A percentile compares a stretch with the other conserved stretches of the same genome.
Evolutionary conservation across 208 protist species (phyloP).

Genomic region (Novymonas esmeraldas): DNA sequence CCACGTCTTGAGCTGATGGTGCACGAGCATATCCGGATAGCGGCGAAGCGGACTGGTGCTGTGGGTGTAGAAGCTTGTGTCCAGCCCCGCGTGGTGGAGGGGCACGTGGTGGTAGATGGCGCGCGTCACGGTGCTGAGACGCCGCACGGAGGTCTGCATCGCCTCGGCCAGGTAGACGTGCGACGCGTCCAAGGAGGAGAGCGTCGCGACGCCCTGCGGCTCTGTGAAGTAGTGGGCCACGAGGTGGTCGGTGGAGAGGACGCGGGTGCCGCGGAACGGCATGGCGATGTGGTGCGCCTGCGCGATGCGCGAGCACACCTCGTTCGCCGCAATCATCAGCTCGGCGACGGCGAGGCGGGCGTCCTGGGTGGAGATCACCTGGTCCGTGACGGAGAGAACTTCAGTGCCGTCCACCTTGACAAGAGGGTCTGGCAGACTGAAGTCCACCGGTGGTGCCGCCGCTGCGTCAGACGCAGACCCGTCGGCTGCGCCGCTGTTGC

Average conservation of each 20-base stretch:
- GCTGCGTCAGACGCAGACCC: too few species aligned
- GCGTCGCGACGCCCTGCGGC: constrained; percentile 59
- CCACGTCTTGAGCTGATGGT: constrained; percentile 90
- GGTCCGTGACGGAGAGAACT: constrained; percentile 73
- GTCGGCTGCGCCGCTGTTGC: neutral
- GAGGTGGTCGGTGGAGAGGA: constrained; percentile 77
- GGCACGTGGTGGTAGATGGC: constrained; percentile 83
- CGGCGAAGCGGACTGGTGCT: constrained; percentile 87
- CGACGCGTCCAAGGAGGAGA: constrained; percentile 55
- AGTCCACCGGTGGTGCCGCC: constrained; percentile 34
- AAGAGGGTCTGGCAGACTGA: constrained; percentile 75
- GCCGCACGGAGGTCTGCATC: constrained; percentile 65
- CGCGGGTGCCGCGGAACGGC: constrained; percentile 82
- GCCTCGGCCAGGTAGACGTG: constrained; percentile 74
- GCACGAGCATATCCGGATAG: constrained; percentile 91
- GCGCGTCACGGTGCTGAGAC: constrained; percentile 78
- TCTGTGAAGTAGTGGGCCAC: constrained; percentile 58
- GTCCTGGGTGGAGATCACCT: constrained; percentile 79
- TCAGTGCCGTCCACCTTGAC: constrained; percentile 62
- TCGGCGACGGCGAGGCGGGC: constrained; percentile 84
- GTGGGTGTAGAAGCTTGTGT: constrained; percentile 85
- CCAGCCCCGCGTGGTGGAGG: constrained; percentile 75
- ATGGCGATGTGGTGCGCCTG: constrained; percentile 74
- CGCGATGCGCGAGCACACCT: constrained; percentile 88
- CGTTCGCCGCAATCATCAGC: constrained; percentile 93